Conservation (phyloP, 2,329 filamentous ascomycete genomes). For the Periconia sp. region DNA sequence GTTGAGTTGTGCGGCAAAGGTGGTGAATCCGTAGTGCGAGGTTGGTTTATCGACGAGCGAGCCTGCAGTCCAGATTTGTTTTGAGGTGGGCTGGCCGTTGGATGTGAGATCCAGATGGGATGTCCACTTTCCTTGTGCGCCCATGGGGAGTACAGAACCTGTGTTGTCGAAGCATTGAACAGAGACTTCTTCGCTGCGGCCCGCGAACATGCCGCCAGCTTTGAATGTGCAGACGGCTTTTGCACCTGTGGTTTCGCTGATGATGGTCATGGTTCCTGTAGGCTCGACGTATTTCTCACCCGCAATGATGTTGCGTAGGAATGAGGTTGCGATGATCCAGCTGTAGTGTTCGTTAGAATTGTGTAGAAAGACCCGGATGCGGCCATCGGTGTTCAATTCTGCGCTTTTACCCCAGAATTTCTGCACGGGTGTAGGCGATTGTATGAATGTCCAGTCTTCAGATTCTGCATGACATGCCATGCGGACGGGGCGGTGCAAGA, state of each 20-base stretch:
- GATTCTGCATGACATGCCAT: conserved; percentile 94
- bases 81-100: conserved; percentile 64
- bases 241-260: conserved; percentile 82
- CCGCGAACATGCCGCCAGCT: conserved; percentile 95
- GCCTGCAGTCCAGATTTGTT: conserved; percentile 80
- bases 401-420: conserved; percentile 99
- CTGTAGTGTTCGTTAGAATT: conserved; percentile 81
- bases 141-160: conserved; percentile 69
- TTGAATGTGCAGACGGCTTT: conserved; percentile 91
- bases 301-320: conserved; percentile 93
- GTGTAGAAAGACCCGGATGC: conserved; percentile 78
- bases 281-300: conserved; percentile 98
- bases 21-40: conserved; percentile 85
- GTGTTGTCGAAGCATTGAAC: conserved; percentile 74
- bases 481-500: conserved; percentile 88
- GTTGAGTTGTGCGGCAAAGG: conserved; percentile 85
- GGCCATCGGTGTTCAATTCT: conserved; percentile 91
- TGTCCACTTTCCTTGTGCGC: conserved; percentile 86
- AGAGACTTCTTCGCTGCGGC: conserved; percentile 85
- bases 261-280: conserved; percentile 84
- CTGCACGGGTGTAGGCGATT: conserved; percentile 86
- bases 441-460: conserved; percentile 81
- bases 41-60: conserved; percentile 77
- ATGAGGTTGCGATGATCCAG: conserved; percentile 87
- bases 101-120: conserved; percentile 70